These are phyloP conservation scores for Phoma sp. DNA, from an alignment of 2,329 filamentous ascomycete species.

Conservation along the genomic window DNA sequence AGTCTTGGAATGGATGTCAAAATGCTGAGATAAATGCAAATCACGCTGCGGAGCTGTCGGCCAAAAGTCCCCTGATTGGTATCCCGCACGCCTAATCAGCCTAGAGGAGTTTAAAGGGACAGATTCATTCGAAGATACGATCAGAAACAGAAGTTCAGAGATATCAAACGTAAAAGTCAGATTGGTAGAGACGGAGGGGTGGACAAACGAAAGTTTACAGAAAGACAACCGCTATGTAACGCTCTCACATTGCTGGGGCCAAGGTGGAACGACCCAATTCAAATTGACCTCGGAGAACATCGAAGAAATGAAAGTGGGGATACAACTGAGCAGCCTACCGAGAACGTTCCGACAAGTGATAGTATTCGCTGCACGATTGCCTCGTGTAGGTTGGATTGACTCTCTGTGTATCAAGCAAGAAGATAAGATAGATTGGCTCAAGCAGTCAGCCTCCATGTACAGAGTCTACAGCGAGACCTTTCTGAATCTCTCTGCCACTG, in stretches of 20 bases:
- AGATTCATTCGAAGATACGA: not conserved
- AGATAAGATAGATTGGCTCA: not conserved
- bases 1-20: not conserved
- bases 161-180: not conserved
- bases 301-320: not conserved
- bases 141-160: not conserved
- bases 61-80: not conserved
- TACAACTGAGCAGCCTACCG: not conserved
- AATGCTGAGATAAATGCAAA: not conserved
- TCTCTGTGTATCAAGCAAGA: constrained; percentile 1
- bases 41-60: not conserved
- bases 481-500: constrained; percentile 36
- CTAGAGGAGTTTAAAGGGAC: not conserved
- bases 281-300: not conserved
- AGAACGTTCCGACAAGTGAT: not conserved
- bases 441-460: not conserved
- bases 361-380: not conserved
- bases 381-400: not conserved
- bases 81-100: not conserved
- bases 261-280: not conserved
- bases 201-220: not conserved
- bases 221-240: not conserved
- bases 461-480: constrained; percentile 9
- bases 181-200: not conserved
- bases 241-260: not conserved